Evolutionary conservation across 805 yeast genomes (phyloP).

Genomic region (Huiozyma naganishii): DNA sequence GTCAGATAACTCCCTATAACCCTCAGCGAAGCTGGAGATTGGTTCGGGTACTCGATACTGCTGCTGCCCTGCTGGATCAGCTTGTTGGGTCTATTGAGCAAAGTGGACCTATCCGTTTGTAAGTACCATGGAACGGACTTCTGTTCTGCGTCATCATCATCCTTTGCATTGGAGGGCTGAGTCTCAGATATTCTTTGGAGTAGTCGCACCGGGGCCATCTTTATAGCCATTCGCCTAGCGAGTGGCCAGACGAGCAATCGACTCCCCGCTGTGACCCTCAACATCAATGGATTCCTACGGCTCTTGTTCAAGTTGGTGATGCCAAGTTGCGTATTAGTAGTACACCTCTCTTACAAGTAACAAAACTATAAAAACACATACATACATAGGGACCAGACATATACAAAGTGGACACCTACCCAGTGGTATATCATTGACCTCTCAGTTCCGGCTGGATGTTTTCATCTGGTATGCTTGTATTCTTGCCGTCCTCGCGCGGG

Average conservation of each 20-base stretch:
- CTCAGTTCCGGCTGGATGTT: slow-evolving; percentile 29
- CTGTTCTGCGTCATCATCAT: not conserved
- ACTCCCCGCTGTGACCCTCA: too few species aligned
- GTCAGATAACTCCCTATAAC: slow-evolving; percentile 32
- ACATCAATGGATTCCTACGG: too few species aligned
- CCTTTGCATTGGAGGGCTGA: too few species aligned
- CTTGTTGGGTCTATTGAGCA: slow-evolving; percentile 14
- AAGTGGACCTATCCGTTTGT: slow-evolving; percentile 18
- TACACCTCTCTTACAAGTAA: too few species aligned
- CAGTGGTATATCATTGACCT: slow-evolving; percentile 15
- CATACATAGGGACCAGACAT: too few species aligned
- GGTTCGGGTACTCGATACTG: slow-evolving; percentile 45
- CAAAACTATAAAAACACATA: too few species aligned
- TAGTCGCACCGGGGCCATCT: too few species aligned
- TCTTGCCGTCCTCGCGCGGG: slow-evolving; percentile 2
- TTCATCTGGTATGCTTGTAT: slow-evolving; percentile 24
- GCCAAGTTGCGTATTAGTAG: too few species aligned
- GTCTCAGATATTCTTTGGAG: too few species aligned
- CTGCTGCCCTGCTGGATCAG: slow-evolving; percentile 9
- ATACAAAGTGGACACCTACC: not conserved
- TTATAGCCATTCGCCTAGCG: too few species aligned
- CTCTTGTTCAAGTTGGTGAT: too few species aligned
- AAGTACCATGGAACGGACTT: slow-evolving; percentile 49
- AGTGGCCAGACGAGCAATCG: too few species aligned
- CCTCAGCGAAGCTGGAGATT: slow-evolving; percentile 43